Conservation (phyloP, 1,284 basidiomycete genomes). For the Anthracocystis walkeri region DNA sequence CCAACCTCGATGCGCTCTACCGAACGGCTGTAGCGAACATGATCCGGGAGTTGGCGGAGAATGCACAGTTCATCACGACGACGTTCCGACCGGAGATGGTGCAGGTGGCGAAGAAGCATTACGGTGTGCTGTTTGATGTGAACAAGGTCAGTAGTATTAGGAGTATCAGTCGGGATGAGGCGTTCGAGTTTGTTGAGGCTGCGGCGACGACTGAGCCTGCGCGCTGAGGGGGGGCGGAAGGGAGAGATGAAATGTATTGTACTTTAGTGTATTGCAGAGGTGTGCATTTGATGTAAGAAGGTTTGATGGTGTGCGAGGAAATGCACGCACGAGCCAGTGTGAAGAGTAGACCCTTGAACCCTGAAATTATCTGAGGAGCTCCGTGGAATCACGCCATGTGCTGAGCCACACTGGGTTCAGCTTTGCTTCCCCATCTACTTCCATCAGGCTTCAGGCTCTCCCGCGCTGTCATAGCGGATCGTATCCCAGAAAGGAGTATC, state of each 20-base stretch:
- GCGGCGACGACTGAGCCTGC: conserved; percentile 46
- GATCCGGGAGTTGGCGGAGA: conserved; percentile 88
- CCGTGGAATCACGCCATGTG: conserved; percentile 7
- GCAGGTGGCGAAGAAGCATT: conserved; percentile 92
- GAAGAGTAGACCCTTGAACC: conserved; percentile 19
- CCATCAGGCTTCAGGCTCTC: background rate
- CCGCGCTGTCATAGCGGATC: background rate
- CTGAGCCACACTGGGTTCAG: background rate
- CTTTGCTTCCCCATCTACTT: background rate
- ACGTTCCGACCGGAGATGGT: conserved; percentile 99
- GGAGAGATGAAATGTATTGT: background rate
- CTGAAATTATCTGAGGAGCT: background rate
- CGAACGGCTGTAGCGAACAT: conserved; percentile 96
- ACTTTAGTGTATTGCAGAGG: background rate
- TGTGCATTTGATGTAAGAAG: background rate
- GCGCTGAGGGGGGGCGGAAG: conserved; percentile 5
- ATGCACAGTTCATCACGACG: conserved; percentile 97
- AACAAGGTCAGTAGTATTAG: conserved; percentile 87
- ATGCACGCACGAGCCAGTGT: conserved; percentile 10
- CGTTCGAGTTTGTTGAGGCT: conserved; percentile 85
- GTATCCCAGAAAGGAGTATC: background rate
- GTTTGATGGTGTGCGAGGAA: background rate
- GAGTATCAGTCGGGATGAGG: conserved; percentile 83
- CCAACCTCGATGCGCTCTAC: conserved; percentile 96
- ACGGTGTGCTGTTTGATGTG: conserved; percentile 98